These are phyloP conservation scores for Sporothrix brasiliensis DNA, from an alignment of 2,329 filamentous ascomycete species.

Conservation along the genomic window DNA sequence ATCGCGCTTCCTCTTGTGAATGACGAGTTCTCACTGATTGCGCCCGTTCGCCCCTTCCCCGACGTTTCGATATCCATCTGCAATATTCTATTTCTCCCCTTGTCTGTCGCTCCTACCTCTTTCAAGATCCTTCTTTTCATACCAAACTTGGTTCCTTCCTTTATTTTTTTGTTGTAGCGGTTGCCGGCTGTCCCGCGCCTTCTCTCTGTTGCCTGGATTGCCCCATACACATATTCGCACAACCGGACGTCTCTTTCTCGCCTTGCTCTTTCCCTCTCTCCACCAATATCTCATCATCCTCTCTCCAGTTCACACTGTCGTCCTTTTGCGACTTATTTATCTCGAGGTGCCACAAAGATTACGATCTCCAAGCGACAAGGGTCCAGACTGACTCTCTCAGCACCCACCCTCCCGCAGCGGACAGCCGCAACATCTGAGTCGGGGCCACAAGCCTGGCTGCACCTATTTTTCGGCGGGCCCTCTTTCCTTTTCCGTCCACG, in stretches of 20 bases:
- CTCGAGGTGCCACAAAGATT: background rate
- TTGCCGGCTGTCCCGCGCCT: constrained; percentile 23
- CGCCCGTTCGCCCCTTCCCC: constrained; percentile 18
- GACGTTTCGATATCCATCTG: constrained; percentile 17
- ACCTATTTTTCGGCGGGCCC: constrained; percentile 24
- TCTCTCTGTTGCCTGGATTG: constrained; percentile 25
- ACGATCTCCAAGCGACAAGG: constrained; percentile 24
- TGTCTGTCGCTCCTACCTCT: constrained; percentile 26
- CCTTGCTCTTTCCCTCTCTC: background rate
- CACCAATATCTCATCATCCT: background rate
- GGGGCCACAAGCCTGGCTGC: constrained; percentile 28
- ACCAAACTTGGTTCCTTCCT: background rate
- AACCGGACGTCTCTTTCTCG: background rate
- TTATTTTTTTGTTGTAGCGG: background rate
- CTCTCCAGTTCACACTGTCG: background rate
- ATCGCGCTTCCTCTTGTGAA: constrained; percentile 12
- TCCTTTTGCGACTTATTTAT: background rate
- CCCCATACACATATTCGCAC: constrained; percentile 9
- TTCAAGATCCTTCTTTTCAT: background rate
- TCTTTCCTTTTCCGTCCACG: constrained; percentile 27
- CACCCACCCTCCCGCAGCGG: constrained; percentile 18
- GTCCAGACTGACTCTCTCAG: constrained; percentile 20
- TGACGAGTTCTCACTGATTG: constrained; percentile 19
- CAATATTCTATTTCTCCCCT: constrained; percentile 6
- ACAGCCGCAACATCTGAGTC: constrained; percentile 14